These are phyloP conservation scores for Neopestalotiopsis rosae DNA, from an alignment of 2,329 filamentous ascomycete genomes.

Conservation along the genomic window DNA sequence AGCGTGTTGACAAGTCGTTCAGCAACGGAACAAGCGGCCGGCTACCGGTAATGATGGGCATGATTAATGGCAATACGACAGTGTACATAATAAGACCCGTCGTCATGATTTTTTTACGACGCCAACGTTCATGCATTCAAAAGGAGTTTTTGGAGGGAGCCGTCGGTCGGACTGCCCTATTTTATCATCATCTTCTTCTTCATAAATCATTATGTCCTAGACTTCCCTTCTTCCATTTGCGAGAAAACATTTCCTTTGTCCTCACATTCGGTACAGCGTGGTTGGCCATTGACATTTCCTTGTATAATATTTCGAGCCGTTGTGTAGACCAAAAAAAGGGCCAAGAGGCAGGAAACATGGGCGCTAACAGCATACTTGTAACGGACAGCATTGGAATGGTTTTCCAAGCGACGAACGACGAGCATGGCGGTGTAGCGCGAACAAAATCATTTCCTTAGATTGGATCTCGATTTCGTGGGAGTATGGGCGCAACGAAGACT, in stretches of 20 bases:
- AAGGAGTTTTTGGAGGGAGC: background rate
- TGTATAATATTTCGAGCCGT: conserved; percentile 11
- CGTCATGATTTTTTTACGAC: background rate
- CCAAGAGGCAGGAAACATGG: background rate
- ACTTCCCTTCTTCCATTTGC: conserved; percentile 10
- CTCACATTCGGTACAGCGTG: background rate
- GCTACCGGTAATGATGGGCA: conserved; percentile 49
- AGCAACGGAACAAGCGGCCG: conserved; percentile 44
- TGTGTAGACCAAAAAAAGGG: background rate
- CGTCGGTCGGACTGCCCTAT: background rate
- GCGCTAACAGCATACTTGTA: background rate
- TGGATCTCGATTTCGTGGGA: background rate
- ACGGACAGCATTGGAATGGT: background rate
- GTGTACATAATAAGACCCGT: background rate
- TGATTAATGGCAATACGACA: conserved; percentile 36
- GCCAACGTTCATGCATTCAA: conserved; percentile 12
- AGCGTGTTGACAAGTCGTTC: conserved; percentile 47
- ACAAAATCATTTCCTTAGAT: background rate
- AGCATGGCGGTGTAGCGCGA: background rate
- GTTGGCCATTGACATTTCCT: conserved; percentile 7
- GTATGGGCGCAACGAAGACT: background rate
- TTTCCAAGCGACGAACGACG: background rate
- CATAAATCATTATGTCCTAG: background rate
- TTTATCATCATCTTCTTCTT: background rate
- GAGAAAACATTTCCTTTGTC: conserved; percentile 7